These are phyloP conservation scores for Pterocarpus santalinus DNA, from an alignment of 306 rosid species.

Conservation along the genomic window DNA sequence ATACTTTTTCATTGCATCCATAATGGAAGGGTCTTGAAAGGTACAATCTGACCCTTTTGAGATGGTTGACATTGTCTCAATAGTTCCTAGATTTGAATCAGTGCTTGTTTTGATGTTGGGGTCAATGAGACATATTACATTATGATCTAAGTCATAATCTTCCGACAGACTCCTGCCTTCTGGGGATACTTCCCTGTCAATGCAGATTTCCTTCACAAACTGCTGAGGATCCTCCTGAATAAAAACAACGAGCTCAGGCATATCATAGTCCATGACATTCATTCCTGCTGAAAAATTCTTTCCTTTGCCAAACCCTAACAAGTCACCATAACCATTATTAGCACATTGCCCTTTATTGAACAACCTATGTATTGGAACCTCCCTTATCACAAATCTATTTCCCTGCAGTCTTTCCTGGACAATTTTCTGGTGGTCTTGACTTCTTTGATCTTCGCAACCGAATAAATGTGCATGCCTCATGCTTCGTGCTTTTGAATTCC, in stretches of 20 bases:
- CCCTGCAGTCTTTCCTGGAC: neutral
- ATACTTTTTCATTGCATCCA: conserved; percentile 40
- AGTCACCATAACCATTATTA: conserved; percentile 14
- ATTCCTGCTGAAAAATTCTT: conserved; percentile 39
- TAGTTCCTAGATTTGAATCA: conserved; percentile 46
- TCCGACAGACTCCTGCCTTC: conserved; percentile 36
- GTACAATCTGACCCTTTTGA: conserved; percentile 40
- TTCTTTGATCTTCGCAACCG: conserved; percentile 30
- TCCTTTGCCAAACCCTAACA: conserved; percentile 36
- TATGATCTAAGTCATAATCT: conserved; percentile 49
- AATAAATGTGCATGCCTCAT: conserved; percentile 23
- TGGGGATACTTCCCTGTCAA: conserved; percentile 45
- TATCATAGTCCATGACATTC: conserved; percentile 55
- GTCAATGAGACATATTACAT: conserved; percentile 29
- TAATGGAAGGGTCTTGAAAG: conserved; percentile 32
- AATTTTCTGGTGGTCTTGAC: conserved; percentile 25
- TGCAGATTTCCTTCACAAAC: conserved; percentile 66
- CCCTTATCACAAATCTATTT: conserved; percentile 46
- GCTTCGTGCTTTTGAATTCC: conserved; percentile 21
- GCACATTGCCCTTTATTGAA: conserved; percentile 3
- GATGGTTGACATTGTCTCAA: conserved; percentile 41
- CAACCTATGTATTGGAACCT: conserved; percentile 41
- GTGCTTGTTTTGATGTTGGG: conserved; percentile 38
- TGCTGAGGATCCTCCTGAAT: conserved; percentile 70
- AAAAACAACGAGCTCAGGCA: conserved; percentile 80